Percentiles rank a stretch among this genome's conserved stretches.
Evolutionary conservation across 495 filamentous ascomycete genomes (phyloP).

Genomic region (Penicillium coffeae): DNA sequence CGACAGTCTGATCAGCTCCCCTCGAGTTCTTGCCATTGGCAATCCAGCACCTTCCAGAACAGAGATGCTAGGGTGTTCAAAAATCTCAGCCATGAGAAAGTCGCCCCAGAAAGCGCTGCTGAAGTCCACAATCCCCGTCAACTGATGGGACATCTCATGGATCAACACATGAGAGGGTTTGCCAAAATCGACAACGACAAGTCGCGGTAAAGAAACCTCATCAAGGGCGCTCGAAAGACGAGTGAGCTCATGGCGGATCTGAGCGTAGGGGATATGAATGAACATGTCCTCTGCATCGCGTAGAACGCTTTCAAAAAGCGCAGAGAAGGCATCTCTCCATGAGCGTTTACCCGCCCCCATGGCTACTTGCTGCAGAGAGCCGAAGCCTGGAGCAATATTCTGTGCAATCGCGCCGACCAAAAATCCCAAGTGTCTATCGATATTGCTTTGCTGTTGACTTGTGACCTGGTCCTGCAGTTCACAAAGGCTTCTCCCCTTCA

Average conservation of each 20-base stretch:
- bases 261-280: slow-evolving; percentile 61
- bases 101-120: slow-evolving; percentile 50
- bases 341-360: slow-evolving; percentile 44
- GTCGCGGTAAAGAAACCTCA: slow-evolving; percentile 50
- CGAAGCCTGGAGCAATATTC: slow-evolving; percentile 46
- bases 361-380: slow-evolving; percentile 46
- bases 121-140: slow-evolving; percentile 45
- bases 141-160: slow-evolving; percentile 41
- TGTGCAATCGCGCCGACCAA: slow-evolving; percentile 32
- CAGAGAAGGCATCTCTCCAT: slow-evolving; percentile 60
- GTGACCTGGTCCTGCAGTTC: slow-evolving; percentile 38
- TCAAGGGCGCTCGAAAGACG: slow-evolving; percentile 50
- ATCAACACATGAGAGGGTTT: slow-evolving; percentile 56
- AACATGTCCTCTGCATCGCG: slow-evolving; percentile 69
- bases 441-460: slow-evolving; percentile 30
- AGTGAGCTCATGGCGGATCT: slow-evolving; percentile 52
- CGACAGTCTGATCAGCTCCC: slow-evolving; percentile 28
- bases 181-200: slow-evolving; percentile 56
- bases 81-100: slow-evolving; percentile 42
- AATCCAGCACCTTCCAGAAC: slow-evolving; percentile 40
- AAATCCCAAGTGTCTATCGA: slow-evolving; percentile 42
- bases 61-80: slow-evolving; percentile 31
- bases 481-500: slow-evolving; percentile 41
- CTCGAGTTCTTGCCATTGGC: slow-evolving; percentile 14
- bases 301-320: slow-evolving; percentile 58